Percentiles rank a stretch among this genome's conserved stretches.
These are phyloP conservation scores for Stenogyne calaminthoides DNA, from an alignment of 305 asterid species.

Conservation along the genomic window DNA sequence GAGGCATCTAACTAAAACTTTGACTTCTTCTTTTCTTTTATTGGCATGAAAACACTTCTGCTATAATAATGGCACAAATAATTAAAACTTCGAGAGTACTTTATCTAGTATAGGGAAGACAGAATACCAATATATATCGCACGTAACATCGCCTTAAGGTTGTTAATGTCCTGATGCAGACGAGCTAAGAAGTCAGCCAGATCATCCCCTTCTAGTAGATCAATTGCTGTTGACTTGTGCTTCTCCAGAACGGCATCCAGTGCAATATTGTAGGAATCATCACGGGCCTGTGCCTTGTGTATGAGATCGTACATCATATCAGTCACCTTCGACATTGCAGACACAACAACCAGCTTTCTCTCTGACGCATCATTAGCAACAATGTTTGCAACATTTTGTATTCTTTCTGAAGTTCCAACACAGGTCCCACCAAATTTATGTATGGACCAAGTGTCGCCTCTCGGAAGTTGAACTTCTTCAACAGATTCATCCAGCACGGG, in stretches of 20 bases:
- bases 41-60: neutral
- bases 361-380: conserved; percentile 73
- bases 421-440: conserved; percentile 99
- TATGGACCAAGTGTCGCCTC: conserved; percentile 88
- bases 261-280: conserved; percentile 65
- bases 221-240: conserved; percentile 76
- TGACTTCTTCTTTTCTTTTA: conserved; percentile 12
- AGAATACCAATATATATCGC: conserved; percentile 82
- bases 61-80: neutral
- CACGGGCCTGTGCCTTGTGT: conserved; percentile 78
- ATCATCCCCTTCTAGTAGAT: conserved; percentile 83
- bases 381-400: conserved; percentile 76
- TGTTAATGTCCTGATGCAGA: conserved; percentile 71
- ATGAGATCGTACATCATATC: conserved; percentile 98
- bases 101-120: no score
- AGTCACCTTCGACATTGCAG: conserved; percentile 98
- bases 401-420: conserved; percentile 88
- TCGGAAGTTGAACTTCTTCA: conserved; percentile 58
- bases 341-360: conserved; percentile 85
- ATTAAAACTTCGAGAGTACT: no score
- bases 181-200: conserved; percentile 63
- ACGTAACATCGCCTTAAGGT: conserved; percentile 92
- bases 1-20: neutral
- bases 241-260: conserved; percentile 80
- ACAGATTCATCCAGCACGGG: conserved; percentile 55